Evolutionary conservation across 2,329 filamentous ascomycete genomes (phyloP).

Genomic region (Exophiala sp.): DNA sequence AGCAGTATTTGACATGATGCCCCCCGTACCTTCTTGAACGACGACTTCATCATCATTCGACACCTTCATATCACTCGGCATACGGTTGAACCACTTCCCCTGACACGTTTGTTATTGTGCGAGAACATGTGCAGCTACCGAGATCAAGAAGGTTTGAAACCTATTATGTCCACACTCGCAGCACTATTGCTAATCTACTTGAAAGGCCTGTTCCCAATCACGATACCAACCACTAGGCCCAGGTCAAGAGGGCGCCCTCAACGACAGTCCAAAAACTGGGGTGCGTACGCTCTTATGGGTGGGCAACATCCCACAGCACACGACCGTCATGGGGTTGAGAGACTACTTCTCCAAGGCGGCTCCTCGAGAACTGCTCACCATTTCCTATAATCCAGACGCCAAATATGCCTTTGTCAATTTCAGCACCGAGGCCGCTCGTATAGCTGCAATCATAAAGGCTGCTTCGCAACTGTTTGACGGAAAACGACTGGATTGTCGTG

Average conservation of each 20-base stretch:
- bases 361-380: slow-evolving; percentile 13
- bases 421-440: slow-evolving; percentile 7
- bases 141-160: not conserved
- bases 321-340: slow-evolving; percentile 17
- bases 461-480: slow-evolving; percentile 16
- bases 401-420: slow-evolving; percentile 23
- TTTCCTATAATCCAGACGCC: slow-evolving; percentile 21
- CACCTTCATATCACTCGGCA: too few species aligned
- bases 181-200: not conserved
- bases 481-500: slow-evolving; percentile 18
- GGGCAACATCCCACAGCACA: slow-evolving; percentile 19
- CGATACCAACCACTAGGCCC: not conserved
- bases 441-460: slow-evolving; percentile 15
- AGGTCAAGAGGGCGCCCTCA: not conserved
- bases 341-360: slow-evolving; percentile 16
- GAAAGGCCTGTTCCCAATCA: not conserved
- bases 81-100: too few species aligned
- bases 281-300: slow-evolving; percentile 21
- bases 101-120: not conserved
- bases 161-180: not conserved
- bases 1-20: not conserved
- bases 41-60: not conserved
- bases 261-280: slow-evolving; percentile 5
- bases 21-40: not conserved
- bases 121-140: not conserved